Evolutionary conservation across 306 rosid genomes (phyloP), one percentile per base, ranked within the genome.

Genomic region (Cicer yamashitae): DNA sequence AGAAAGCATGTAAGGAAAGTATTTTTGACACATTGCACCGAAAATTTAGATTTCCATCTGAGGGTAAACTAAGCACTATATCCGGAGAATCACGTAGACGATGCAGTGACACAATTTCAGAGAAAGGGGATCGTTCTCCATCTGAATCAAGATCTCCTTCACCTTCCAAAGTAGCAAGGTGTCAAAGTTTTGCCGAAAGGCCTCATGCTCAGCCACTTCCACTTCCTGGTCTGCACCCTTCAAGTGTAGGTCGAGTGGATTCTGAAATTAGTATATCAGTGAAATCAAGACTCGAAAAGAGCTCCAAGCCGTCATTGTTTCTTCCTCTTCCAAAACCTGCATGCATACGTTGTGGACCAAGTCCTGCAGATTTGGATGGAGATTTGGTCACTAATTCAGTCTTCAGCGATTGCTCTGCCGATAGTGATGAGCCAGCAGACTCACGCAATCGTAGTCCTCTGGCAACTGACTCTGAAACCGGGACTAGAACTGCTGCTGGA

Each of bases 131-230:
- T 84, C 87, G 41, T 66, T 88, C 97, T 41, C 98, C 96, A 37
- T 51, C 62, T 70, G 91, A 74, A 79, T 89, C 98, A 77, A 87
- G 96, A 83, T 93, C 97, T 2, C 91, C 98, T 73, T 96, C 99
- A 7, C 98, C 99, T 70, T 90, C 96, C 83, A 96, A 89, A 84
- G 99, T 96, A 38, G 82, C 83, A 43, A 89, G 99, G 88, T 90
- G 96, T 84, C 99, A 92, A 84, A 96, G 99, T 87, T 94, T 94
- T 86, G 86, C 84, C 25, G 98, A 90, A 82, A 90, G 99, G 82
- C 81, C 90, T 68, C 86, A 48, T 85, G 86, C 98, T 81, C 98
- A 92, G 58, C 97, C 97, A 52, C 97, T 96, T 67, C 99, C 99
- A 15, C 98, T 89, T 83, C 99, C 99, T 70, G 82, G 85, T n/a